These are phyloP conservation scores for Candida sojae DNA, from an alignment of 1,139 yeast genomes.

Conservation along the genomic window DNA sequence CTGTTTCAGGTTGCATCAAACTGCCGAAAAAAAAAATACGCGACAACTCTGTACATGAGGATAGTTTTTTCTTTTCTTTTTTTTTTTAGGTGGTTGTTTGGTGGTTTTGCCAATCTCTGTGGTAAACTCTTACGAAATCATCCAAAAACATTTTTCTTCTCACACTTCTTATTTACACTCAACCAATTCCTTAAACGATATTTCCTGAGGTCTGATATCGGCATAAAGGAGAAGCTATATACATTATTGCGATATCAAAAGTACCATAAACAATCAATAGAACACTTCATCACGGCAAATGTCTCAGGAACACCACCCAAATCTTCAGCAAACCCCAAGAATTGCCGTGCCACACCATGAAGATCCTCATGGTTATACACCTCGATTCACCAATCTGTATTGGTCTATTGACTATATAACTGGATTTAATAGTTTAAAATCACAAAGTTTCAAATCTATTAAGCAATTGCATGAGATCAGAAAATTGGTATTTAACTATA, in stretches of 20 bases:
- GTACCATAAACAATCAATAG: too few species aligned
- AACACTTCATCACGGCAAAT: background rate
- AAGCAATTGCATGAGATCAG: slow-evolving; percentile 46
- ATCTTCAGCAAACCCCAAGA: background rate
- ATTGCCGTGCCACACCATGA: background rate
- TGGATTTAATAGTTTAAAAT: slow-evolving; percentile 34
- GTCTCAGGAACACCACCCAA: background rate
- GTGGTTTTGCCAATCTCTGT: background rate
- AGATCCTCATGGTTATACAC: background rate
- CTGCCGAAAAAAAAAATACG: background rate
- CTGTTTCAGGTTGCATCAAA: background rate
- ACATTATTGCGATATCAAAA: too few species aligned
- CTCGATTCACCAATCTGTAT: slow-evolving; percentile 31
- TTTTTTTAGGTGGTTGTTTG: background rate
- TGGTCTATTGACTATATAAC: slow-evolving; percentile 48
- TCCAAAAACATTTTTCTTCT: background rate
- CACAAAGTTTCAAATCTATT: slow-evolving; percentile 35
- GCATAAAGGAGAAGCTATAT: too few species aligned
- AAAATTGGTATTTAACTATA: slow-evolving; percentile 38
- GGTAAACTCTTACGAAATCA: too few species aligned
- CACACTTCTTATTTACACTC: too few species aligned
- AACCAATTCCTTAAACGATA: too few species aligned
- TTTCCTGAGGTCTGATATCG: too few species aligned
- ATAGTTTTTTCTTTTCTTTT: too few species aligned
- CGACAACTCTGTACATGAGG: background rate